Conservation (phyloP, 306 rosid species). For the Citrullus amarus region DNA sequence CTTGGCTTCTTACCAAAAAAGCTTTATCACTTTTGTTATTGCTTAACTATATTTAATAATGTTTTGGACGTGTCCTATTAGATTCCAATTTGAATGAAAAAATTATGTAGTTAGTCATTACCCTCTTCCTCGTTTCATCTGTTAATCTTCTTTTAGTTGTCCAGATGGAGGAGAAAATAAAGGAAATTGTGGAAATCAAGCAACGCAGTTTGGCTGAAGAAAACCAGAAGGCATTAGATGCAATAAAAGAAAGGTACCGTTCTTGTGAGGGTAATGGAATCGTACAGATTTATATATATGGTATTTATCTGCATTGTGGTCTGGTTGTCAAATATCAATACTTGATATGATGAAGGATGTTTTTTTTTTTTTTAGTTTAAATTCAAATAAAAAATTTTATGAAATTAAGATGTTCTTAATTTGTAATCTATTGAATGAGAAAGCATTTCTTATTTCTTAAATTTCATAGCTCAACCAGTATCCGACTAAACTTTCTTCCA, state of each 20-base stretch:
- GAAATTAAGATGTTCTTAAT: background rate
- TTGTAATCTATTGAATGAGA: background rate
- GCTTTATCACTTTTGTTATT: background rate
- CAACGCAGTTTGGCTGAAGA: slow-evolving; percentile 96
- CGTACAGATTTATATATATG: background rate
- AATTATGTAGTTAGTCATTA: background rate
- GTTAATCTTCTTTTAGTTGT: slow-evolving; percentile 13
- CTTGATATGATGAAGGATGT: background rate
- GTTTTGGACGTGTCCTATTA: background rate
- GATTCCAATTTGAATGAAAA: background rate
- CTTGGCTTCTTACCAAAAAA: background rate
- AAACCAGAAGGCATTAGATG: slow-evolving; percentile 87
- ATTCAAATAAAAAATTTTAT: background rate
- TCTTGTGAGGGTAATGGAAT: slow-evolving; percentile 9
- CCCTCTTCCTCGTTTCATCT: slow-evolving; percentile 9
- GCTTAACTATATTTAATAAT: background rate
- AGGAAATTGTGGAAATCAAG: slow-evolving; percentile 94
- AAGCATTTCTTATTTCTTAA: background rate
- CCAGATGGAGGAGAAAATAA: slow-evolving; percentile 95
- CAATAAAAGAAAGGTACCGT: slow-evolving; percentile 71
- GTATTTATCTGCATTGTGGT: background rate
- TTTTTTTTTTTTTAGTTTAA: background rate
- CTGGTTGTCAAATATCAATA: no score
- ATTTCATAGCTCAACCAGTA: background rate
- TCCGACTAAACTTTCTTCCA: background rate